phyloP scores from a whole-genome alignment of 129 eudicot genomes.

The Tagetes erecta region DNA sequence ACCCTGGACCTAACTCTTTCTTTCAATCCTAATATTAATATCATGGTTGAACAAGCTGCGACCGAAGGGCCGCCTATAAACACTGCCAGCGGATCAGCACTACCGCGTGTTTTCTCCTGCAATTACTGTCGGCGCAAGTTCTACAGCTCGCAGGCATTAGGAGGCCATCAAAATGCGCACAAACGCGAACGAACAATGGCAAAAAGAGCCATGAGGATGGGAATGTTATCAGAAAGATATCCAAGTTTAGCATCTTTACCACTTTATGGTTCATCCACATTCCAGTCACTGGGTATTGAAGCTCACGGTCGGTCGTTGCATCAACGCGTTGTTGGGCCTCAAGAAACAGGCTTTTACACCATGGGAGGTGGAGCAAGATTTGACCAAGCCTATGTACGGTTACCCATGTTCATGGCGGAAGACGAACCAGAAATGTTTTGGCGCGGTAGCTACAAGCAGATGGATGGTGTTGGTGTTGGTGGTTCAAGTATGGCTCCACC shows the following conservation, averaged over 20 bases:
- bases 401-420: conserved; percentile 53
- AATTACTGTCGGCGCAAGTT: conserved; percentile 82
- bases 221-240: conserved; percentile 69
- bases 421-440: conserved; percentile 60
- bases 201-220: conserved; percentile 77
- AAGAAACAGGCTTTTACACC: conserved; percentile 32
- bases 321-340: conserved; percentile 32
- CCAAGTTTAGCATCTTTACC: conserved; percentile 86
- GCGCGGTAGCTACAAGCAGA: conserved; percentile 80
- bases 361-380: conserved; percentile 58
- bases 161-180: conserved; percentile 96
- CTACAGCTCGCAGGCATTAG: conserved; percentile 93
- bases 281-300: conserved; percentile 64
- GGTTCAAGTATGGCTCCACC: conserved; percentile 37
- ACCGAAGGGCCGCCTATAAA: conserved; percentile 27
- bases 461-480: conserved; percentile 34
- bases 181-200: conserved; percentile 86
- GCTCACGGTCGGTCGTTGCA: conserved; percentile 61
- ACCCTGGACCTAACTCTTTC: conserved; percentile 66
- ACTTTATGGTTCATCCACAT: conserved; percentile 60
- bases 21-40: conserved; percentile 32
- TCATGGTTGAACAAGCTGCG: conserved; percentile 25
- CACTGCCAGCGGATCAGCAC: conserved; percentile 32
- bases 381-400: conserved; percentile 52
- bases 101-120: conserved; percentile 73